Conservation (phyloP, 2,329 filamentous ascomycete species). For the Akanthomyces dipterigenus region DNA sequence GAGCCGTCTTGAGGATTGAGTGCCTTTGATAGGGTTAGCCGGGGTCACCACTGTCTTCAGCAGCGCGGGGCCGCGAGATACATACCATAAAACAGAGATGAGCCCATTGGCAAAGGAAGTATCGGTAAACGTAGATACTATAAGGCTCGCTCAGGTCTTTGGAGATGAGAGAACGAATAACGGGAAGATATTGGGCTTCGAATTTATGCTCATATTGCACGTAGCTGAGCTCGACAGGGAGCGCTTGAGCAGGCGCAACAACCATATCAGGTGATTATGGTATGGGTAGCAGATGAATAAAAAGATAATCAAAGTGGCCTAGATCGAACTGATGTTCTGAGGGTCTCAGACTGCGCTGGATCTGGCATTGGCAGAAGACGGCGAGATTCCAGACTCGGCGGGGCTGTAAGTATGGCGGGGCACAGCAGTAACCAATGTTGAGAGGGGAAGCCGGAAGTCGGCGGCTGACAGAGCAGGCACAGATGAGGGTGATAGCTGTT, state of each 20-base stretch:
- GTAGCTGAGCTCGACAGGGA: conserved; percentile 47
- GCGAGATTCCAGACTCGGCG: conserved; percentile 4
- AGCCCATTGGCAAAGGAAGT: conserved; percentile 96
- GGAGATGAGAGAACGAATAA: conserved; percentile 87
- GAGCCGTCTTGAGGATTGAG: conserved; percentile 51
- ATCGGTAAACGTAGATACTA: conserved; percentile 98
- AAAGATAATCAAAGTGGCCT: not conserved
- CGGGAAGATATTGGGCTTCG: conserved; percentile 63
- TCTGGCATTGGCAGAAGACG: not conserved
- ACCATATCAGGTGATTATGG: conserved; percentile 21
- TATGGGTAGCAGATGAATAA: not conserved
- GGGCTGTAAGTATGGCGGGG: conserved; percentile 4
- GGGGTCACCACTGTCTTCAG: conserved; percentile 8
- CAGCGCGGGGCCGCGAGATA: not conserved
- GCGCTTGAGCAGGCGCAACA: conserved; percentile 23
- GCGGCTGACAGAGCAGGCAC: not conserved
- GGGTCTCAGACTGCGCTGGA: not conserved
- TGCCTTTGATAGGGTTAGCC: conserved; percentile 35
- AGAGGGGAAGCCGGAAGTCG: not conserved
- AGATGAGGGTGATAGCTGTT: not conserved
- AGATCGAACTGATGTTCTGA: not conserved
- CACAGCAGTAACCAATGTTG: not conserved
- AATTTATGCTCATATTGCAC: conserved; percentile 56
- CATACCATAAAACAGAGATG: conserved; percentile 91
- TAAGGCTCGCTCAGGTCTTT: conserved; percentile 97